phyloP scores from a whole-genome alignment of 2,329 filamentous ascomycete genomes.

The Verticillium tricorpus region DNA sequence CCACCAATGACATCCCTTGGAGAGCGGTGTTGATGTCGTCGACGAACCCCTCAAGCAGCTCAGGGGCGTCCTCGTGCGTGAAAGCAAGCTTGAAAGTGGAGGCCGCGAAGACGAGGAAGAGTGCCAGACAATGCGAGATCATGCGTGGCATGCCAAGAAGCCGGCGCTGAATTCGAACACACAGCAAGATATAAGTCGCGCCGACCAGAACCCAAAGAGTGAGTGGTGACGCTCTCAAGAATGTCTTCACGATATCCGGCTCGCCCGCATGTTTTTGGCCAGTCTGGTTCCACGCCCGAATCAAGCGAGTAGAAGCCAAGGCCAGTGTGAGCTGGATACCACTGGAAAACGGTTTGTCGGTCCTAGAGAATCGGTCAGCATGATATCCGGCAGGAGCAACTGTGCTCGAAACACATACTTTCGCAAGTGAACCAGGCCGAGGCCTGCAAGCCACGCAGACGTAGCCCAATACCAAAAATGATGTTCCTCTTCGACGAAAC shows the following conservation, averaged over 20 bases:
- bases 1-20: slow-evolving; percentile 39
- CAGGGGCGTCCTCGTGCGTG: slow-evolving; percentile 81
- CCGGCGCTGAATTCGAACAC: slow-evolving; percentile 36
- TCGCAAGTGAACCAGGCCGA: slow-evolving; percentile 43
- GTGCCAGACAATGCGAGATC: slow-evolving; percentile 33
- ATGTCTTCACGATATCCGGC: slow-evolving; percentile 74
- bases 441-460: slow-evolving; percentile 61
- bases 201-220: slow-evolving; percentile 73
- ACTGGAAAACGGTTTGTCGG: background rate
- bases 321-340: slow-evolving; percentile 28
- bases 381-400: background rate
- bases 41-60: slow-evolving; percentile 57
- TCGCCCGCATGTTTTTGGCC: slow-evolving; percentile 94
- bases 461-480: slow-evolving; percentile 97
- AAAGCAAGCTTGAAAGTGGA: slow-evolving; percentile 88
- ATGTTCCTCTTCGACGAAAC: slow-evolving; percentile 96
- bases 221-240: slow-evolving; percentile 58
- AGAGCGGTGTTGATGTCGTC: slow-evolving; percentile 33
- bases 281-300: slow-evolving; percentile 89
- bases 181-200: slow-evolving; percentile 61
- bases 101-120: slow-evolving; percentile 46
- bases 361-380: background rate
- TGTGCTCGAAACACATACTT: slow-evolving; percentile 22
- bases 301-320: slow-evolving; percentile 59
- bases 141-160: slow-evolving; percentile 37